Evolutionary conservation across 768 basidiomycete species (phyloP).

Genomic region (Serendipita sp.): DNA sequence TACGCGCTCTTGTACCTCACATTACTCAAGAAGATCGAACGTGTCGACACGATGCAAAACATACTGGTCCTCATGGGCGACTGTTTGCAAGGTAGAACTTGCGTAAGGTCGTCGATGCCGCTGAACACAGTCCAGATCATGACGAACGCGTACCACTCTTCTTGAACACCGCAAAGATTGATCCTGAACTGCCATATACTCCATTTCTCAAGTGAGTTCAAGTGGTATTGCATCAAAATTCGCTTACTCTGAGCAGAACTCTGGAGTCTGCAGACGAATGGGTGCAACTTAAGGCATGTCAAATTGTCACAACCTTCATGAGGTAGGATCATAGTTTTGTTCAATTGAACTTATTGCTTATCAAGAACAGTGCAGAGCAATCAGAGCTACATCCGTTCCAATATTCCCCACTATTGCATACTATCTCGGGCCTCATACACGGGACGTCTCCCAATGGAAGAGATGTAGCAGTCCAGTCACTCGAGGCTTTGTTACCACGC

Average conservation of each 20-base stretch:
- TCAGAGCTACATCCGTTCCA: conserved; percentile 28
- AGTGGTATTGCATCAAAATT: not conserved
- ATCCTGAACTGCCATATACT: conserved; percentile 63
- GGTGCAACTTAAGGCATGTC: conserved; percentile 76
- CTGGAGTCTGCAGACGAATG: conserved; percentile 85
- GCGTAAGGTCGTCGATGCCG: not conserved
- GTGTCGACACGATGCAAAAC: conserved; percentile 76
- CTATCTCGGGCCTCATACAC: conserved; percentile 45
- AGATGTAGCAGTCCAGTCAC: conserved; percentile 81
- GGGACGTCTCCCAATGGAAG: conserved; percentile 31
- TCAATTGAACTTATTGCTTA: not conserved
- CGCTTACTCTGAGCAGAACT: conserved; percentile 29
- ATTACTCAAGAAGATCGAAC: conserved; percentile 69
- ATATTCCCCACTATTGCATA: conserved; percentile 44
- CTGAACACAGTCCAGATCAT: conserved; percentile 37
- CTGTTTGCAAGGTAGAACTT: conserved; percentile 53
- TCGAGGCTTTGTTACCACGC: conserved; percentile 71
- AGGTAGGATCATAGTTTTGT: conserved; percentile 30
- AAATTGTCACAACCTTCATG: conserved; percentile 75
- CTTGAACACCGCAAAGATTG: conserved; percentile 38
- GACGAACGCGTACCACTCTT: conserved; percentile 76
- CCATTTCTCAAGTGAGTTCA: conserved; percentile 55
- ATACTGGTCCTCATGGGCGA: conserved; percentile 79
- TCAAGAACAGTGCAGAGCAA: conserved; percentile 30
- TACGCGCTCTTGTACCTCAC: conserved; percentile 84